Evolutionary conservation across 1,284 basidiomycete species (phyloP), one percentile per base, ranked within the genome.

Genomic region (Cryptococcus maquisensis): DNA sequence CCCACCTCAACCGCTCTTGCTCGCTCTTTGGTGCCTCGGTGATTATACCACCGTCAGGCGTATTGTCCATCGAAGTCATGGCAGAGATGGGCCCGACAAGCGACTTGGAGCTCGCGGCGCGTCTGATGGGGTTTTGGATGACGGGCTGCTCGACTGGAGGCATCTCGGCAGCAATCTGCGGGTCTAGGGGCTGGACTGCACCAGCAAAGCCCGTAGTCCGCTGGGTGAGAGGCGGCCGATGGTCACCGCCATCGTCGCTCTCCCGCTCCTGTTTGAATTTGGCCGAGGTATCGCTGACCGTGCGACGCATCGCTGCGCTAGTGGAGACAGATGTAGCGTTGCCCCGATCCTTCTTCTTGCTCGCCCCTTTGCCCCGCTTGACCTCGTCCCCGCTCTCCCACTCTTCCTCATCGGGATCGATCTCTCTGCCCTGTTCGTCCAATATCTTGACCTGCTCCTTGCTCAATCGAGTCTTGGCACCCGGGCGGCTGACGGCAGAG

Each of bases 161-260:
- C 20, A 57, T 35, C 43, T 56, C 47, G 24, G 56, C 56, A 20
- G 49, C 54, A 10, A 62, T 54, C 10, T 50, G 41, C 3, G 67
- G 65, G 40, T 67, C 67, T 3, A 63, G 65, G 12, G 54, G 57
- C 37, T 61, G 63, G 5, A 63, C 51, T 9, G 62, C 42, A 12
- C 68, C 68, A 16, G 63, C 61, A 44, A 68, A 70, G 2, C 68
- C 68, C 0, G 64, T 68, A 3, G 65, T 68, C 26, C 55, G 52
- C 20, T 61, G 59, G 3, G 61, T 62, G 4, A 52, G 35, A 10
- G 47, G 39, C 10, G 54, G 44, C 4, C 54, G 59, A 39, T 53
- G 47, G 10, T 55, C 44, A 8, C 20, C 28, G 8, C 43, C 44
- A 13, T 20, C 23, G 9, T 44, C 43, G 23, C 9, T 20, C 39